Evolutionary conservation across 2,329 filamentous ascomycete genomes (phyloP).

Genomic region (Clonostachys chloroleuca): DNA sequence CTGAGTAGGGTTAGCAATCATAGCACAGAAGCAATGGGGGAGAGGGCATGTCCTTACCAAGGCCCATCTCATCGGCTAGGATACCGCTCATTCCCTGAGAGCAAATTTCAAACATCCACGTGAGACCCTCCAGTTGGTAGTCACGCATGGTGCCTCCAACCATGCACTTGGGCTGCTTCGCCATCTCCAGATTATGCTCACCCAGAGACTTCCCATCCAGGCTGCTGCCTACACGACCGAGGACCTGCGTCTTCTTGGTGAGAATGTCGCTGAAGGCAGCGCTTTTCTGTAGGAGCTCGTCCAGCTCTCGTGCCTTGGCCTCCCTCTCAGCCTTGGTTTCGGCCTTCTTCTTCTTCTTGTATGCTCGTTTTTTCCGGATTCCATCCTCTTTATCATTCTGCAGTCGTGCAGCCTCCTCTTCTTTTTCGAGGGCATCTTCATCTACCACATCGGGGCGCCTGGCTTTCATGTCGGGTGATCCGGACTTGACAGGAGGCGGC

Average conservation of each 20-base stretch:
- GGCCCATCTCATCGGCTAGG: conserved; percentile 88
- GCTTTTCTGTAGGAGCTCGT: conserved; percentile 54
- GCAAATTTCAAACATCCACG: conserved; percentile 86
- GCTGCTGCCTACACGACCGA: conserved; percentile 57
- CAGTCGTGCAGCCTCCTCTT: conserved; percentile 25
- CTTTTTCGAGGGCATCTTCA: conserved; percentile 19
- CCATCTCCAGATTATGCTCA: conserved; percentile 70
- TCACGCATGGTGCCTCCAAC: conserved; percentile 86
- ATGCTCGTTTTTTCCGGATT: conserved; percentile 28
- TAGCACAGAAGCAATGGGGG: conserved; percentile 7
- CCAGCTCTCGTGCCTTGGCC: conserved; percentile 53
- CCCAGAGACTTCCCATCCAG: conserved; percentile 56
- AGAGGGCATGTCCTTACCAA: conserved; percentile 37
- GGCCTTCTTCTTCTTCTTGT: conserved; percentile 40
- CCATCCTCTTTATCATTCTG: conserved; percentile 35
- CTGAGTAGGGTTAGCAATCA: conserved; percentile 29
- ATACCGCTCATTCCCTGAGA: conserved; percentile 86
- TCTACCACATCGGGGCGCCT: neutral
- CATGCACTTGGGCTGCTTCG: conserved; percentile 80
- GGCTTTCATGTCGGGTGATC: neutral
- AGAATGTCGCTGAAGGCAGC: conserved; percentile 58
- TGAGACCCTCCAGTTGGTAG: conserved; percentile 90
- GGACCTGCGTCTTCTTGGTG: conserved; percentile 57
- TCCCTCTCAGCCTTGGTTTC: conserved; percentile 50
- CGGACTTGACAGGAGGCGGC: conserved; percentile 4